Percentiles rank a stretch among this genome's conserved stretches.
These are phyloP conservation scores for Sugiyamaella paludigena DNA, from an alignment of 1,139 yeast genomes.

Conservation along the genomic window DNA sequence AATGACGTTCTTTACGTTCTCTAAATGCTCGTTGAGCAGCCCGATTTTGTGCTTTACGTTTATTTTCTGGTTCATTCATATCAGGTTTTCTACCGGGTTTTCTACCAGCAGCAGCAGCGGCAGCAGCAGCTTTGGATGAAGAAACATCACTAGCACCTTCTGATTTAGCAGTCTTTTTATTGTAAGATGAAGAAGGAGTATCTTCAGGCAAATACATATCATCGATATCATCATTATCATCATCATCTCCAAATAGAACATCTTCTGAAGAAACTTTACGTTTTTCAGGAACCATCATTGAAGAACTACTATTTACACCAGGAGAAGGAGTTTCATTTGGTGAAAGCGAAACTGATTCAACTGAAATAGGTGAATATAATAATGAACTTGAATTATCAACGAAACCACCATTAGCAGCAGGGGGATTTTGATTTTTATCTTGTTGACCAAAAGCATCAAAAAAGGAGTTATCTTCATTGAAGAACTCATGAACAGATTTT, in stretches of 20 bases:
- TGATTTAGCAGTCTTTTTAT: conserved; percentile 10
- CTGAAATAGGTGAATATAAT: conserved; percentile 18
- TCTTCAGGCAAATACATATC: neutral
- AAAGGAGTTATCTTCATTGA: conserved; percentile 20
- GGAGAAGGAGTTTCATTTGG: conserved; percentile 16
- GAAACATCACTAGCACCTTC: conserved; percentile 8
- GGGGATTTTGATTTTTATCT: neutral
- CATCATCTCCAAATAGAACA: neutral
- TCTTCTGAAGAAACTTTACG: conserved; percentile 7
- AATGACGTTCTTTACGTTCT: conserved; percentile 84
- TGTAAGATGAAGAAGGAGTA: neutral
- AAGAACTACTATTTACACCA: neutral
- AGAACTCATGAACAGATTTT: conserved; percentile 19
- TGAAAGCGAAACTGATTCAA: conserved; percentile 19
- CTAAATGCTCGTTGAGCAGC: conserved; percentile 97
- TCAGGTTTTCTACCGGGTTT: conserved; percentile 73
- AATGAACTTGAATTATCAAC: conserved; percentile 2
- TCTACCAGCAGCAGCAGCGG: conserved; percentile 12
- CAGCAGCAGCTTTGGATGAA: conserved; percentile 7
- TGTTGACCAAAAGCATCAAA: conserved; percentile 14
- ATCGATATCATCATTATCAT: neutral
- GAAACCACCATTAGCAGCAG: neutral
- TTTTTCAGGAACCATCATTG: conserved; percentile 11
- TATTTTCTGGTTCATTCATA: conserved; percentile 74
- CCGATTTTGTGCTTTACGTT: conserved; percentile 93